These are phyloP conservation scores for Fusarium brevicatenulatum DNA, from an alignment of 2,329 filamentous ascomycete species.

Conservation along the genomic window DNA sequence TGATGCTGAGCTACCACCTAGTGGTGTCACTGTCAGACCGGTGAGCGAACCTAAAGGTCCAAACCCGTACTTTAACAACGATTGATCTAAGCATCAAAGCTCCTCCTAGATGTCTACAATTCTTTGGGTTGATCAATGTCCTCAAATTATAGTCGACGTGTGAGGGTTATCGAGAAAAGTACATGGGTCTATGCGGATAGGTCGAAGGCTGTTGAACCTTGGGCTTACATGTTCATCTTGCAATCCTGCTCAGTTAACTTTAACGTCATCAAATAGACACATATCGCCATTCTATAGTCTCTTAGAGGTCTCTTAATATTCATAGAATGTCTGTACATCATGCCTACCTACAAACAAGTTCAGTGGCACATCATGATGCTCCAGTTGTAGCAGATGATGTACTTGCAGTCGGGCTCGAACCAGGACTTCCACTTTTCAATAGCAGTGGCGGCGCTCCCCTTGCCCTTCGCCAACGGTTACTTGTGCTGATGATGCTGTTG, in stretches of 20 bases:
- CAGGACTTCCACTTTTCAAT: conserved; percentile 21
- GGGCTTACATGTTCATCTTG: neutral
- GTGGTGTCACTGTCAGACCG: conserved; percentile 12
- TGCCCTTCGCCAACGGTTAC: conserved; percentile 61
- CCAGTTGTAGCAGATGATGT: conserved; percentile 2
- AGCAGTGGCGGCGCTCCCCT: conserved; percentile 55
- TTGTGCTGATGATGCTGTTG: conserved; percentile 60
- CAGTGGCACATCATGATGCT: neutral
- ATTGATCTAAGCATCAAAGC: neutral
- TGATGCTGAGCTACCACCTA: conserved; percentile 21
- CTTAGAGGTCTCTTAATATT: neutral
- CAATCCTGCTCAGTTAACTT: neutral
- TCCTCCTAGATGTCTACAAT: neutral
- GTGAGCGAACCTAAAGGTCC: neutral
- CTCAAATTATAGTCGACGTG: neutral
- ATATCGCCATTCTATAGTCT: neutral
- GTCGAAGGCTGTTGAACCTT: neutral
- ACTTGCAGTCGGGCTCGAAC: neutral
- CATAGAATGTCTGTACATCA: too few relatives aligned
- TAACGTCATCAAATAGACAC: neutral
- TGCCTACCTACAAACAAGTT: neutral
- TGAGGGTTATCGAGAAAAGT: neutral
- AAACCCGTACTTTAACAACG: neutral
- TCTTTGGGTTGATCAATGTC: neutral
- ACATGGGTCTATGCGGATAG: neutral